Conservation (phyloP, 768 basidiomycete genomes). For the Agrocybe chaxingu region DNA sequence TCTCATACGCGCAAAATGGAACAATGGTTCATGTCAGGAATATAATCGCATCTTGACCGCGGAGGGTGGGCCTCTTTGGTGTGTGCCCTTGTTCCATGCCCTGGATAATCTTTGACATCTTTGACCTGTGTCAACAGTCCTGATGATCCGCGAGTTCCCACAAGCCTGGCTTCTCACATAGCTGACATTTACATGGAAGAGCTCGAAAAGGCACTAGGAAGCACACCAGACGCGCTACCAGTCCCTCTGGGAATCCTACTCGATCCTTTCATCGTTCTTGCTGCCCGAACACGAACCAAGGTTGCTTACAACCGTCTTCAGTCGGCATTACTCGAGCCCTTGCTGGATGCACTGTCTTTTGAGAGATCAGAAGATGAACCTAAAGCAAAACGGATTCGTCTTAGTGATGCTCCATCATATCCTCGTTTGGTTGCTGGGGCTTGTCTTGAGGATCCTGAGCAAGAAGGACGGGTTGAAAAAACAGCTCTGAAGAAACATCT, state of each 20-base stretch:
- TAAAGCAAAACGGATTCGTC: conserved; percentile 44
- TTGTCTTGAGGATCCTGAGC: conserved; percentile 39
- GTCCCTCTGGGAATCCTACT: conserved; percentile 33
- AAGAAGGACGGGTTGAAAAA: conserved; percentile 33
- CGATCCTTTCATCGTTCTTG: conserved; percentile 68
- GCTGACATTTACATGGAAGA: conserved; percentile 90
- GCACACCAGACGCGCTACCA: conserved; percentile 45
- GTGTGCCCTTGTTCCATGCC: conserved; percentile 16
- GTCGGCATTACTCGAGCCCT: conserved; percentile 62
- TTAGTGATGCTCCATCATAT: conserved; percentile 32
- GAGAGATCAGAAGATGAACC: conserved; percentile 36
- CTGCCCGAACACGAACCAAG: conserved; percentile 61
- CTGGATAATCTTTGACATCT: conserved; percentile 1
- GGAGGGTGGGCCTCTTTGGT: conserved; percentile 86
- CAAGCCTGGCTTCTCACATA: conserved; percentile 80
- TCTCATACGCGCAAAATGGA: conserved; percentile 72
- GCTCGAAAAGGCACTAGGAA: conserved; percentile 63
- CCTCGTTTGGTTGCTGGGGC: conserved; percentile 50
- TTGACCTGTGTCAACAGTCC: conserved; percentile 40
- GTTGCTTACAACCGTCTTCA: conserved; percentile 75
- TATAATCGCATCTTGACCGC: conserved; percentile 68
- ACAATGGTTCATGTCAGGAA: conserved; percentile 43
- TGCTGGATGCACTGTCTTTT: conserved; percentile 52
- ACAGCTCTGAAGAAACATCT: conserved; percentile 49
- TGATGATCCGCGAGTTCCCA: conserved; percentile 68